phyloP scores from a whole-genome alignment of 257 asterid genomes.

The Penstemon eatonii region DNA sequence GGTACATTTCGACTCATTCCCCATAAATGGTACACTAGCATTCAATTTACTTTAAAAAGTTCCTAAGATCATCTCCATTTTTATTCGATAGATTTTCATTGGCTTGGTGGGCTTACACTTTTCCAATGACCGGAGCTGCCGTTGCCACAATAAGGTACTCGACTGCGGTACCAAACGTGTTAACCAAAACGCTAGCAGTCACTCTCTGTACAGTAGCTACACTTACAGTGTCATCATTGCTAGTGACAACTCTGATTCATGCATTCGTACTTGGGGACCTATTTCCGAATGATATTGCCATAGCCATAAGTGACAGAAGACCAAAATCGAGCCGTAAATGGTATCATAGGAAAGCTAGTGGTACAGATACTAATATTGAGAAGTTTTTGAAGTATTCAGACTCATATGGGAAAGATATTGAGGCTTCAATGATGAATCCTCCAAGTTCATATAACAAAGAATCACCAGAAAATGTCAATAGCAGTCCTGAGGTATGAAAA shows the following conservation, averaged over 20 bases:
- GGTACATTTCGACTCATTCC: conserved; percentile 23
- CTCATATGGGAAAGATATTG: conserved; percentile 45
- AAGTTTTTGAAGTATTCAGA: conserved; percentile 44
- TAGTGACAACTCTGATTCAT: conserved; percentile 30
- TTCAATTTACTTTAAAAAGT: no score
- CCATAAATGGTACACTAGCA: no score
- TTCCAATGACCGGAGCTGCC: conserved; percentile 66
- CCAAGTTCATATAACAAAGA: conserved; percentile 23
- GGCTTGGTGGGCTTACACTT: conserved; percentile 70
- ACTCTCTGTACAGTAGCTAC: conserved; percentile 48
- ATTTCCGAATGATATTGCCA: conserved; percentile 64
- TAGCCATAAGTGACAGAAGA: conserved; percentile 54
- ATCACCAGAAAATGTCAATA: not conserved
- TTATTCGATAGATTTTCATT: conserved; percentile 38
- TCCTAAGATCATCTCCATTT: no score
- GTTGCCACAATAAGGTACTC: conserved; percentile 57
- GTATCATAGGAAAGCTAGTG: conserved; percentile 38
- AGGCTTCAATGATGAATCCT: conserved; percentile 35
- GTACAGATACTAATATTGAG: conserved; percentile 36
- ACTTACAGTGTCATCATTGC: conserved; percentile 35
- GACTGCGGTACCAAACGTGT: conserved; percentile 29
- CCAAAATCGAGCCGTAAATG: conserved; percentile 38
- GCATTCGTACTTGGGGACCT: conserved; percentile 59
- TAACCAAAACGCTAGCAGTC: conserved; percentile 38
- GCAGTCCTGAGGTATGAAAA: conserved; percentile 1